Base-by-base conservation (phyloP, 192 early-diverging fungal genomes). In the Coemansia sp. region DNA sequence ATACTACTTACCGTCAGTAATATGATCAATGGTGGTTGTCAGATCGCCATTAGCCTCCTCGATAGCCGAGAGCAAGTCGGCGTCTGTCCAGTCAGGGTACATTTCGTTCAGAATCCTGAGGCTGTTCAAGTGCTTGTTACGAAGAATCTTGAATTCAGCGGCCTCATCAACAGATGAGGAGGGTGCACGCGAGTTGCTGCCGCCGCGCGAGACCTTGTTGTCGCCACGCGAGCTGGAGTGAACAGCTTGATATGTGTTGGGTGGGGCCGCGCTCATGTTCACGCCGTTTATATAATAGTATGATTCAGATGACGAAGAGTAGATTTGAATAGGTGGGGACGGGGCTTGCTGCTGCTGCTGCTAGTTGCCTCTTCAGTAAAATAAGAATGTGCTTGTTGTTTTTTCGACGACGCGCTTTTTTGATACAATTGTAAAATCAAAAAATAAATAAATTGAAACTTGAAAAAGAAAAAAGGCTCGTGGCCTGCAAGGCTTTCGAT, bases 11-110 rank as follows among this genome's bases (percentile, higher is more conserved):
- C 83, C 83, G 84, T 97, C 93, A 63, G 85, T 86, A 69, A 98
- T 97, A 64, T 95, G 86, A 60, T 69, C 83, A 84, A 92, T 89
- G 55, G 95, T 90, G 27, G 87, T 68, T 38, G 96, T 92, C 44
- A 97, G 76, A 74, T 98, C 94, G 27, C 96, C 96, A 51, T 88
- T 72, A 54, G 91, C 91, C 71, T 98, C 97, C 76, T 94, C 90
- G 66, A 97, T 82, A 27, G 89, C 89, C 46, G 87, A 91, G 49
- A 96, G 75, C 66, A 98, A 86, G 82, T 98, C 97, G 71, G 89
- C 90, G 71, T 96, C 93, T 71, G 91, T 85, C 95, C 95, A 98
- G 57, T 90, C 89, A 41, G 90, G 82, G 75, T 92, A 93, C 63
- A 94, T 73, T 75, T 92, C 92, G 59, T 85, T 80, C 59, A 94